Evolutionary conservation across 345 rosid genomes (phyloP).

Genomic region (Eucalyptus regnans): DNA sequence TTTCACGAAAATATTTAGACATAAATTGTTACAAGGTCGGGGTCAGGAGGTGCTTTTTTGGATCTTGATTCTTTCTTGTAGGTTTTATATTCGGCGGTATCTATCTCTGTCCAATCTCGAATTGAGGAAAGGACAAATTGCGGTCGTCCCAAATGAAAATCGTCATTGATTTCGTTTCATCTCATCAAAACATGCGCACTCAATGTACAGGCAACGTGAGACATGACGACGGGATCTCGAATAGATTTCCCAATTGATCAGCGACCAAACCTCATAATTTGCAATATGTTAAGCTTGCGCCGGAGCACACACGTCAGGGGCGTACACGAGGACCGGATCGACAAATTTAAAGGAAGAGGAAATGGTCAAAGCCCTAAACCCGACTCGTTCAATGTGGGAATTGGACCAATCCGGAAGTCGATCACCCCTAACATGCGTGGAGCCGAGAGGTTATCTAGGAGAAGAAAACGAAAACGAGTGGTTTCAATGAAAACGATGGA

Average conservation of each 20-base stretch:
- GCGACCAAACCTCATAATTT: not conserved
- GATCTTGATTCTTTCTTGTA: not conserved
- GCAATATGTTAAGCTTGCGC: not conserved
- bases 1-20: no score
- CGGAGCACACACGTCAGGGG: not conserved
- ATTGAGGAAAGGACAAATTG: not conserved
- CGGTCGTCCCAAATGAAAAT: not conserved
- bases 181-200: not conserved
- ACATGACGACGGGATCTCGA: not conserved
- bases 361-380: not conserved
- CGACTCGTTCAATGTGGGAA: not conserved
- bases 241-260: not conserved
- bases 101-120: not conserved
- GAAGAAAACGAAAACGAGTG: not conserved
- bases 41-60: not conserved
- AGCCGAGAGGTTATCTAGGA: not conserved
- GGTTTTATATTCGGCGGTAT: not conserved
- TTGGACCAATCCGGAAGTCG: not conserved
- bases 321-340: not conserved
- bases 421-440: not conserved
- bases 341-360: not conserved
- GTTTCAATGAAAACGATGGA: not conserved
- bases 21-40: no score
- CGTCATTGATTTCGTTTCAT: not conserved
- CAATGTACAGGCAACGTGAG: not conserved